Conservation (phyloP, 164 flowering plant genomes). For the Nymphaea colorata region DNA sequence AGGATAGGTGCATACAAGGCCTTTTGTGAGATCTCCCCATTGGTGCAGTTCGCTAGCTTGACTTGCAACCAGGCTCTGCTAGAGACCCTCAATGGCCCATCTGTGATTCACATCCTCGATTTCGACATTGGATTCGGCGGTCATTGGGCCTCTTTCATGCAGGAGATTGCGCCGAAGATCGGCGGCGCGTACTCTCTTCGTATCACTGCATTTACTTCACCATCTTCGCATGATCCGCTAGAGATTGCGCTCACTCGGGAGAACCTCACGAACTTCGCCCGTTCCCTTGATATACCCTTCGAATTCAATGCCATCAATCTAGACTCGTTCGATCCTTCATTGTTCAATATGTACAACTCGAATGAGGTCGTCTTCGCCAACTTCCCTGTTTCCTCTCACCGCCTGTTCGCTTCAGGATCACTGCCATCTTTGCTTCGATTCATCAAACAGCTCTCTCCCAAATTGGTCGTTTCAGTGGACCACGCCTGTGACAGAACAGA, state of each 20-base stretch:
- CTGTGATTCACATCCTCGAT: constrained; percentile 47
- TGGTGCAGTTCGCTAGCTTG: constrained; percentile 59
- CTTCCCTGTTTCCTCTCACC: constrained; percentile 30
- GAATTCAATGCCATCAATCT: constrained; percentile 43
- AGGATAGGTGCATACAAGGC: constrained; percentile 64
- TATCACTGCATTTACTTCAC: constrained; percentile 50
- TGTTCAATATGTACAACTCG: neutral
- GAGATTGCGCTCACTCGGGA: constrained; percentile 54
- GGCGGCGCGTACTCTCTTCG: constrained; percentile 22
- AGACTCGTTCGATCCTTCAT: constrained; percentile 16
- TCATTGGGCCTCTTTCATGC: constrained; percentile 87
- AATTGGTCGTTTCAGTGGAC: constrained; percentile 58
- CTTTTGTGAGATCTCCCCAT: constrained; percentile 66
- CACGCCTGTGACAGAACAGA: constrained; percentile 56
- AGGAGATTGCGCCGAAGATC: constrained; percentile 44
- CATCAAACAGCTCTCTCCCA: constrained; percentile 59
- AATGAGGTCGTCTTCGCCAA: constrained; percentile 58
- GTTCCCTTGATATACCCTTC: constrained; percentile 35
- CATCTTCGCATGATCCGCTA: constrained; percentile 28
- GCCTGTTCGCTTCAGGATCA: neutral
- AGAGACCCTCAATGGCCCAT: constrained; percentile 38
- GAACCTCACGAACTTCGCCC: constrained; percentile 52
- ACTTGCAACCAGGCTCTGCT: constrained; percentile 75
- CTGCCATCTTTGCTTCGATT: constrained; percentile 34
- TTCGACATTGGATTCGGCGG: constrained; percentile 80